Percentiles rank a stretch among this genome's conserved stretches.
These are phyloP conservation scores for Avena sativa DNA, from an alignment of 176 grass and related monocot species.

Conservation along the genomic window DNA sequence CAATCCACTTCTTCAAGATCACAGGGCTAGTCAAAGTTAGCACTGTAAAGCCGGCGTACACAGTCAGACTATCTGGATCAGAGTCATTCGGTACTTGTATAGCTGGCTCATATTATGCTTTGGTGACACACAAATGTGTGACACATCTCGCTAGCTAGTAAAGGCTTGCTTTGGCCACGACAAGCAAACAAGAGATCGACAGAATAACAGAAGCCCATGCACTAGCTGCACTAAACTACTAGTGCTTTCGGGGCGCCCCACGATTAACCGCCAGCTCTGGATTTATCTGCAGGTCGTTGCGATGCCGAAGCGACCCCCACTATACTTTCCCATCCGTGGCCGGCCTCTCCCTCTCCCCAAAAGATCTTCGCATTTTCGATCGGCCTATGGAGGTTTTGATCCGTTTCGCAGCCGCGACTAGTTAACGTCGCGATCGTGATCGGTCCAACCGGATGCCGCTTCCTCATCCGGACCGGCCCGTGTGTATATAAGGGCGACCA, in stretches of 20 bases:
- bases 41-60: neutral
- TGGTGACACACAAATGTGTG: neutral
- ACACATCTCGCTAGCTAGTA: neutral
- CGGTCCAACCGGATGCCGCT: neutral
- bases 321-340: neutral
- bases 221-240: slow-evolving; percentile 40
- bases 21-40: neutral
- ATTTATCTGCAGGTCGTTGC: slow-evolving; percentile 44
- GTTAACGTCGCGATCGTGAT: slow-evolving; percentile 16
- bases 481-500: slow-evolving; percentile 33
- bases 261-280: slow-evolving; percentile 51
- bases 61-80: slow-evolving; percentile 19
- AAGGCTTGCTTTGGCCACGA: neutral
- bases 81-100: neutral
- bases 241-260: slow-evolving; percentile 37
- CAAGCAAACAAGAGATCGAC: slow-evolving; percentile 30
- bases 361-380: slow-evolving; percentile 33
- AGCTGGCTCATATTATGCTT: neutral
- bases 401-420: neutral
- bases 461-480: neutral
- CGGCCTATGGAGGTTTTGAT: neutral
- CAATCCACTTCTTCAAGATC: slow-evolving; percentile 7
- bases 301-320: slow-evolving; percentile 63
- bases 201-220: slow-evolving; percentile 31
- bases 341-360: slow-evolving; percentile 27